Evolutionary conservation across 805 yeast species (phyloP), one percentile per base, ranked within the genome.

Genomic region (Wickerhamomyces ciferrii): DNA sequence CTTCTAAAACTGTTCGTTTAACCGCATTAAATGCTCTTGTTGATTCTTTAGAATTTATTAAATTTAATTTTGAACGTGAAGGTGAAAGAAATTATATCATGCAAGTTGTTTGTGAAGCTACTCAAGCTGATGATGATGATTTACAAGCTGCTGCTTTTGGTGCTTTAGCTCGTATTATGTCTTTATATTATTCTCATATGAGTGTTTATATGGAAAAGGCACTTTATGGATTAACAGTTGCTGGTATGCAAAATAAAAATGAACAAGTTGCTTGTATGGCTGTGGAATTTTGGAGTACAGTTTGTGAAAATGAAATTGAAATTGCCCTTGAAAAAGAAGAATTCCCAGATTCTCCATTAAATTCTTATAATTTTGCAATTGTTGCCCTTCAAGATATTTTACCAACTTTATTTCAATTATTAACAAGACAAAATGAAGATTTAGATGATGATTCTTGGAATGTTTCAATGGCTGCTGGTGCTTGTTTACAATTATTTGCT

Each of bases 41-140:
- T 39, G 87, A 86, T 68, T 90, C 98, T 27, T 76, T 94, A 56
- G 95, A 84, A 54, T 94, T 92, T 66, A 89, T 94, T 67, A 81
- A 85, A 50, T 77, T 75, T 59, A 94, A 94, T 68, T 94, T 94
- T 73, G 90, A 83, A 56, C 78, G 86, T 49, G 98, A 92, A 62
- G 95, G 94, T 50, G 99, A 94, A 73, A 81, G 99, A 62, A 91
- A 94, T 65, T 90, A 86, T 68, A 87, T 94, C 65, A 94, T 94
- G 99, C 97, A 90, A 72, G 97, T 94, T 39, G 97, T 94, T 15
- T 94, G 99, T 70, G 98, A 94, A 69, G 96, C 97, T 17, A 91
- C 99, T n/a, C 97, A 92, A 66, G 87, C 95, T 20, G 76, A 78
- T 32, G 86, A 84, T 60, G 69, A 74, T 40, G 95, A 87, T 56